phyloP scores from a whole-genome alignment of 2,329 filamentous ascomycete species.

The Pseudocercospora vitis region DNA sequence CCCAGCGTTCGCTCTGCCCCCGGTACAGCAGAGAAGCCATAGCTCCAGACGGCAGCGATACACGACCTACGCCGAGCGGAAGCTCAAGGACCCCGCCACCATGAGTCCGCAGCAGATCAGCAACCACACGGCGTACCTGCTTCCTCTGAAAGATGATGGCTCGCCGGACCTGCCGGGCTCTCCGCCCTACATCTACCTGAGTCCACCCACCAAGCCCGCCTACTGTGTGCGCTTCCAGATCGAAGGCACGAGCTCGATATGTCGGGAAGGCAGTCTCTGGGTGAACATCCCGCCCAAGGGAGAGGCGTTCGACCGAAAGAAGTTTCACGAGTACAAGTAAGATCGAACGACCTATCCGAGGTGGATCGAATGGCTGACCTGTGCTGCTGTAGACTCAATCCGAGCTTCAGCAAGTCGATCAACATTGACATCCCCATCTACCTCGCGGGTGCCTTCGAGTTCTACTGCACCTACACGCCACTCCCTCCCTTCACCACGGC shows the following conservation, averaged over 20 bases:
- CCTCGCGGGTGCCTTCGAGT: slow-evolving; percentile 83
- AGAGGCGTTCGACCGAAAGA: slow-evolving; percentile 70
- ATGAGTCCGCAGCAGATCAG: slow-evolving; percentile 42
- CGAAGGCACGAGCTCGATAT: slow-evolving; percentile 93
- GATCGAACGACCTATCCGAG: slow-evolving; percentile 34
- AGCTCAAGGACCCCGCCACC: slow-evolving; percentile 1
- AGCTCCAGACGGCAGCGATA: neutral
- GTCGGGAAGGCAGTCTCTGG: slow-evolving; percentile 90
- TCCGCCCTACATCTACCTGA: slow-evolving; percentile 76
- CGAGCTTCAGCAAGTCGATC: slow-evolving; percentile 89
- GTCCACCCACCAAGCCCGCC: slow-evolving; percentile 69
- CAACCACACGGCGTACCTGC: slow-evolving; percentile 66
- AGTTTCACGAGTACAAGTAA: slow-evolving; percentile 88
- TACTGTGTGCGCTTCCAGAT: slow-evolving; percentile 85
- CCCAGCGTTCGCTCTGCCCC: neutral
- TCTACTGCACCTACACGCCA: slow-evolving; percentile 88
- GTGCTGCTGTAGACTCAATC: slow-evolving; percentile 70
- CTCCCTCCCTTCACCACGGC: slow-evolving; percentile 73
- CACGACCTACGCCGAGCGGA: neutral
- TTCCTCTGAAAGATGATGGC: slow-evolving; percentile 89
- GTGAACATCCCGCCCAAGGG: slow-evolving; percentile 86
- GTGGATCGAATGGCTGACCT: slow-evolving; percentile 19
- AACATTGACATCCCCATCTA: slow-evolving; percentile 86
- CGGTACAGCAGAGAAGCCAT: neutral
- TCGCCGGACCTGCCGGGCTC: slow-evolving; percentile 84